Conservation (phyloP, 108 stramenopile genomes). For the Stephanodiscus triporus region DNA sequence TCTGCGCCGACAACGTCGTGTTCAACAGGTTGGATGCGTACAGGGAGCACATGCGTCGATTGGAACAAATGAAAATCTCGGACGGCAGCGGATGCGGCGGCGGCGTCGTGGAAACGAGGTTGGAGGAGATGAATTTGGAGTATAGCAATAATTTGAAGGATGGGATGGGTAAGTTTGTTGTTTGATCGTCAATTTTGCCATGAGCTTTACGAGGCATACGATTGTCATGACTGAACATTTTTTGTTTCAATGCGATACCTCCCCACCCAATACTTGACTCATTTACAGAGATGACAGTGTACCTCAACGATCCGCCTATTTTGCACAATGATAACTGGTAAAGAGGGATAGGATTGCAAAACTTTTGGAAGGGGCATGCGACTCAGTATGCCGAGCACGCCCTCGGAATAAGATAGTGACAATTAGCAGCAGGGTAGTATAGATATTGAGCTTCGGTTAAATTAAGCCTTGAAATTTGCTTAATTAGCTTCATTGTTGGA, state of each 20-base stretch:
- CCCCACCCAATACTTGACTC: neutral
- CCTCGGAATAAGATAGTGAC: neutral
- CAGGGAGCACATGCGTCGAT: conserved; percentile 57
- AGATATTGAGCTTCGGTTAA: too few relatives aligned
- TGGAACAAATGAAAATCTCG: conserved; percentile 10
- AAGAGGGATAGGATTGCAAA: neutral
- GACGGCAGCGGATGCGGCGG: neutral
- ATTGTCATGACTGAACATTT: neutral
- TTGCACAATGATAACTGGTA: neutral
- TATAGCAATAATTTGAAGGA: conserved; percentile 59
- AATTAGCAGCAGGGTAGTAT: neutral
- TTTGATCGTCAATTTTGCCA: neutral
- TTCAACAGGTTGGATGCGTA: conserved; percentile 75
- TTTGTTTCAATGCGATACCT: neutral
- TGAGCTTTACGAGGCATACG: too few relatives aligned
- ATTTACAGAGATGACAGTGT: conserved; percentile 37
- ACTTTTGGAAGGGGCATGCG: neutral
- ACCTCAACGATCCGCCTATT: conserved; percentile 28
- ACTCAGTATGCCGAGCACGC: neutral
- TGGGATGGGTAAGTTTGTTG: conserved; percentile 42
- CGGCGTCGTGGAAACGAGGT: conserved; percentile 63
- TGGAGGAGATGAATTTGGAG: conserved; percentile 72
- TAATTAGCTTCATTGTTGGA: too few relatives aligned
- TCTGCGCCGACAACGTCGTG: conserved; percentile 90
- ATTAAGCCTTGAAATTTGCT: too few relatives aligned